phyloP scores from a whole-genome alignment of 2,329 filamentous ascomycete genomes.

The Hyphodiscus sp. region DNA sequence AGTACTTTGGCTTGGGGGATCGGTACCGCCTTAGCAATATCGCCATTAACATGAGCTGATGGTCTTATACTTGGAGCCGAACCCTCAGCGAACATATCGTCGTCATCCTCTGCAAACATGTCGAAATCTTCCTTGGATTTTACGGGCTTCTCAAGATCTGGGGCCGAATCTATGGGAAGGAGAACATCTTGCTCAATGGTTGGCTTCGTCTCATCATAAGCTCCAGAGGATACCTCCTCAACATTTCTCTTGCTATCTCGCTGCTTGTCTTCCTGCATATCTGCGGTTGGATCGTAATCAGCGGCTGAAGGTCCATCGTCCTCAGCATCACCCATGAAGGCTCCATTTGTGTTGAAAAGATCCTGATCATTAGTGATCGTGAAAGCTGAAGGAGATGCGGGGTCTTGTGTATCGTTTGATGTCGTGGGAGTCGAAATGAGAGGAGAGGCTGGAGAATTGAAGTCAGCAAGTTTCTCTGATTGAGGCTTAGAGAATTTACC shows the following conservation, averaged over 20 bases:
- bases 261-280: constrained; percentile 78
- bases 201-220: constrained; percentile 52
- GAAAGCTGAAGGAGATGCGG: constrained; percentile 39
- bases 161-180: constrained; percentile 30
- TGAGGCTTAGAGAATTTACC: constrained; percentile 29
- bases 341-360: constrained; percentile 54
- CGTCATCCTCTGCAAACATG: constrained; percentile 82
- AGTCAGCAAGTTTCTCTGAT: constrained; percentile 10
- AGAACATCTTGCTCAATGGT: constrained; percentile 45
- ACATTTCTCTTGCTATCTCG: constrained; percentile 60
- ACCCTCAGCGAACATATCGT: constrained; percentile 56
- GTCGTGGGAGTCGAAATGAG: constrained; percentile 31
- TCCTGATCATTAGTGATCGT: constrained; percentile 61
- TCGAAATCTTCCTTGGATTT: constrained; percentile 62
- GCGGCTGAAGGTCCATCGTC: constrained; percentile 81
- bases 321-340: constrained; percentile 33
- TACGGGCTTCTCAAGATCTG: constrained; percentile 32
- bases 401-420: constrained; percentile 23
- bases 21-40: constrained; percentile 39
- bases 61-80: constrained; percentile 34
- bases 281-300: constrained; percentile 82
- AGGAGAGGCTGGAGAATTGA: constrained; percentile 19
- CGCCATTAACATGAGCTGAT: constrained; percentile 35
- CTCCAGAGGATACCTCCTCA: constrained; percentile 46
- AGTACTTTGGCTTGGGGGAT: constrained; percentile 46